Evolutionary conservation across 2,329 filamentous ascomycete genomes (phyloP), one percentile per base, ranked within the genome.

Genomic region (Cadophora sp.): DNA sequence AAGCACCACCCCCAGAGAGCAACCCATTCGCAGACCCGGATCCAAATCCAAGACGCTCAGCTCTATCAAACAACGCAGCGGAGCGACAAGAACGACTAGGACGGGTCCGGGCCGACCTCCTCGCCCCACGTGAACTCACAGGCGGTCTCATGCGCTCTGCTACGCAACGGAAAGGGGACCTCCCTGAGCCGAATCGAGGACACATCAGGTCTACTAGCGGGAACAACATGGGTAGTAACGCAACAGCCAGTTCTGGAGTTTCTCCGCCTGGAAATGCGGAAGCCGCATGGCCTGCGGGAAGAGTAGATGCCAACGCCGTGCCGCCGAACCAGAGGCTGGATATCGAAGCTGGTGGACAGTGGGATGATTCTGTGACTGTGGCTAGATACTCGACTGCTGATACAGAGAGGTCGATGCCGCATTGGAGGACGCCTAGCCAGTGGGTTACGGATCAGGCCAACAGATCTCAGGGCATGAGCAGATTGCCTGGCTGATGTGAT

Each of bases 21-120:
- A 51, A 62, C 30, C 59, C 59, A 14, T 62, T 62, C 33, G 47
- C 59, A 13, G 59, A 62, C 20, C 59, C 59, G 3, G 33, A 61
- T 24, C 36, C 55, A 3, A 33, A 58, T n/a, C 55, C 36, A 53
- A 62, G 59, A 41, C 47, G 47, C 47, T 62, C 59, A 27, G 45
- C 59, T 9, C 47, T 62, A 3, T 51, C 59, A 1, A 62, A 62
- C 20, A 62, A 62, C 47, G 47, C 59, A 20, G 59, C 47, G 8
- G 59, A 62, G 30, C 59, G 59, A n/a, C 59, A 62, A 27, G 59
- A 62, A 51, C 45, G 59, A 43, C 59, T 62, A 6, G 59, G 45
- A 24, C 47, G 45, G 24, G 59, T 62, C 16, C 59, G 59, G 3
- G 47, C 59, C 20, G 59, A 62, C 16, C 47, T 62, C 4, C 59